A percentile compares a stretch with the other conserved stretches of the same genome.
Conservation (phyloP, 257 asterid species). For the Ajuga chamaepitys region DNA sequence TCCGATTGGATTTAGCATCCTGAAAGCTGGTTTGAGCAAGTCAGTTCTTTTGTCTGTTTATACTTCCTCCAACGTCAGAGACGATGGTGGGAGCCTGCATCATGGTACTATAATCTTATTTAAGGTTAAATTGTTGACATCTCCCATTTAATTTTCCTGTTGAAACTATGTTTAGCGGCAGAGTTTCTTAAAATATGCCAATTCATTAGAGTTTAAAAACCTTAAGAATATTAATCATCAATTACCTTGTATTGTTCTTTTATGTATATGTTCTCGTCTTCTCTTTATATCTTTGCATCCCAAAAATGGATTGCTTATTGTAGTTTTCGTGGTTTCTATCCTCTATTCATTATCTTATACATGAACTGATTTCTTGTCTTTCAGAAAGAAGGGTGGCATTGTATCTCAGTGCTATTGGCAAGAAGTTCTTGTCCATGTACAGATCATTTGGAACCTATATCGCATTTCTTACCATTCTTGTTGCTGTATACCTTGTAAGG, state of each 20-base stretch:
- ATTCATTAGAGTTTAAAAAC: background rate
- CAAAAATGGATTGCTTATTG: background rate
- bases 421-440: constrained; percentile 73
- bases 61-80: constrained; percentile 67
- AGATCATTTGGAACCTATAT: constrained; percentile 93
- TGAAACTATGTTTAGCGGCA: constrained; percentile 10
- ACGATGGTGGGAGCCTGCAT: constrained; percentile 49
- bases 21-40: constrained; percentile 95
- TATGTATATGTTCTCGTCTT: constrained; percentile 1
- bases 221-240: background rate
- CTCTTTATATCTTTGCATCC: background rate
- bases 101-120: constrained; percentile 58
- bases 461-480: constrained; percentile 82
- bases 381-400: constrained; percentile 86
- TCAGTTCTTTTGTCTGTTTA: constrained; percentile 95
- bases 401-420: constrained; percentile 83
- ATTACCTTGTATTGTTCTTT: background rate
- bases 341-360: background rate
- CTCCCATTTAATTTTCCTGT: constrained; percentile 13
- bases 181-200: background rate
- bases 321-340: background rate
- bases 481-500: constrained; percentile 73
- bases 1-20: constrained; percentile 93
- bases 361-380: constrained; percentile 24
- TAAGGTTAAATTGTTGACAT: constrained; percentile 17